Evolutionary conservation across 768 basidiomycete species (phyloP), one percentile per base, ranked within the genome.

Genomic region (Tricholoma sp.): DNA sequence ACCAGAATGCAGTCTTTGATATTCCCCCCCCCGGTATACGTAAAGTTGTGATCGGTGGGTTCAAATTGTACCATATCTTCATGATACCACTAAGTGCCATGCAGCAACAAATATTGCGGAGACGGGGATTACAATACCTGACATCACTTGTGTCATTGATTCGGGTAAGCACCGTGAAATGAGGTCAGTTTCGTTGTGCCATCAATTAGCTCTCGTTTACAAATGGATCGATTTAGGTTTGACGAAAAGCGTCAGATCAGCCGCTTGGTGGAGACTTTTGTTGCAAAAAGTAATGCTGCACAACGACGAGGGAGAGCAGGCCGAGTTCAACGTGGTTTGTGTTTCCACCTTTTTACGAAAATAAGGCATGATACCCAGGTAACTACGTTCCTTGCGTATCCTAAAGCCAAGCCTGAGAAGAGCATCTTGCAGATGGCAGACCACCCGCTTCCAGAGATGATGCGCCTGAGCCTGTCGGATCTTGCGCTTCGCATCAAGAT

Each of bases 211-310:
- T n/a, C 50, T 39, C 28, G 17, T 13, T 9, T 31, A 4, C 24
- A 33, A 50, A 17, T 53, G 34, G 15, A 12, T 58, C 32, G 49
- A 50, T 18, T 20, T 61, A 92, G 90, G 61, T 98, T 94, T 65
- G 95, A 99, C 66, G 96, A 99, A 74, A 98, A 98, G 71, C 84
- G 97, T 12, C 96, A 98, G 65, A 84, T 97, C 58, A 96, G 93
- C 55, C 83, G 94, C 20, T 73, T 99, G 28, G 81, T 94, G 6
- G 94, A 98, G 70, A 92, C 91, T 0, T 98, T 88, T 65, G 82
- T 99, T 48, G 89, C 95, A 5, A 86, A 81, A 70, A 95, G 91
- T 66, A 97, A 97, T 67, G 94, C 94, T 39, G 80, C 89, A 15
- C 94, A 96, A 63, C 75, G 92, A 55, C 83, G 93, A 51, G 94